A percentile compares a stretch with the other conserved stretches of the same genome.
phyloP scores from a whole-genome alignment of 2,329 filamentous ascomycete genomes.

The Meredithiella fracta region DNA sequence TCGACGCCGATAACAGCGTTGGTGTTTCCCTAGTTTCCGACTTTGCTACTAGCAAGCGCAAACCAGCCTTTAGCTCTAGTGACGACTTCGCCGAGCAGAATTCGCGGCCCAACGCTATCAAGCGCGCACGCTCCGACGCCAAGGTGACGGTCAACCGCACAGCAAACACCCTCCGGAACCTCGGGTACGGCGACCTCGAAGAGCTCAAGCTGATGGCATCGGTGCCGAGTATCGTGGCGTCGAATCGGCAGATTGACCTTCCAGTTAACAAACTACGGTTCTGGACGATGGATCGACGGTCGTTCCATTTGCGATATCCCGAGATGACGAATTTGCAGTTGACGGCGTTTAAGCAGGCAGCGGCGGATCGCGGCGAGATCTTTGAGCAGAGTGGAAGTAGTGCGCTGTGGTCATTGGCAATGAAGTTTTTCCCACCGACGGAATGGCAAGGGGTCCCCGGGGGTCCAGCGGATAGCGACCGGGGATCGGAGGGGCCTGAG shows the following conservation, averaged over 20 bases:
- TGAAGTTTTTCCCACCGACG: constrained; percentile 40
- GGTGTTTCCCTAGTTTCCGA: constrained; percentile 17
- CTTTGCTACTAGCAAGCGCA: constrained; percentile 38
- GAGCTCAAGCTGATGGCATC: constrained; percentile 32
- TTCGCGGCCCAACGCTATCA: constrained; percentile 24
- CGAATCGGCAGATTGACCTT: constrained; percentile 40
- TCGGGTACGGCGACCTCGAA: constrained; percentile 21
- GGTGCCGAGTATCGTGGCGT: constrained; percentile 34
- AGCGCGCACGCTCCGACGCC: constrained; percentile 36
- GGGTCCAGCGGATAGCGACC: neutral
- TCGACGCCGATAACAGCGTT: neutral
- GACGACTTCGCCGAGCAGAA: constrained; percentile 30
- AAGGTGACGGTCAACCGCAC: neutral
- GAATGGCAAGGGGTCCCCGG: constrained; percentile 5
- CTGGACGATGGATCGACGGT: constrained; percentile 39
- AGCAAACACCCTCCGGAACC: constrained; percentile 15
- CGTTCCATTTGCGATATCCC: constrained; percentile 46
- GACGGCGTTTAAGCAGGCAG: constrained; percentile 37
- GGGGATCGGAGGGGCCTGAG: neutral
- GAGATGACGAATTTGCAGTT: constrained; percentile 46
- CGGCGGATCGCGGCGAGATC: constrained; percentile 31
- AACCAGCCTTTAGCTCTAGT: constrained; percentile 33
- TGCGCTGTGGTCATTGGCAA: constrained; percentile 39
- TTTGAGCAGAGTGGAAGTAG: constrained; percentile 36
- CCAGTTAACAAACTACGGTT: constrained; percentile 40